These are phyloP conservation scores for Gremmenia infestans DNA, from an alignment of 2,329 filamentous ascomycete genomes.

Conservation along the genomic window DNA sequence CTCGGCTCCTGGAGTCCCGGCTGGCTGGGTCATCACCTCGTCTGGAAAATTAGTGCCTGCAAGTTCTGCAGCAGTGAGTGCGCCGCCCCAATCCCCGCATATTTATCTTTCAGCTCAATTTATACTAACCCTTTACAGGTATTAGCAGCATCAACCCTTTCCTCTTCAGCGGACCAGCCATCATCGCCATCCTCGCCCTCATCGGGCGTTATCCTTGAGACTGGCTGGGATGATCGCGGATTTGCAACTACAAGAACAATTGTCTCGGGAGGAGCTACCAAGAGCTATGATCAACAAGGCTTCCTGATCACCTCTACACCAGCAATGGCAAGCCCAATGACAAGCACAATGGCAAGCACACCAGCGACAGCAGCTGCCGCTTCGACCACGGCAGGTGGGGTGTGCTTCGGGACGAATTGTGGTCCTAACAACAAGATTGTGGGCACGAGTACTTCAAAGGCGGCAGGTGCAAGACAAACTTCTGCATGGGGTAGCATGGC, in stretches of 20 bases:
- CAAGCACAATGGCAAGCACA: not conserved
- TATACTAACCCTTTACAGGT: constrained; percentile 30
- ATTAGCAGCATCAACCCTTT: constrained; percentile 46
- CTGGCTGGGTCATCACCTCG: constrained; percentile 74
- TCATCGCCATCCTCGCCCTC: constrained; percentile 39
- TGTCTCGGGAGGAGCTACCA: constrained; percentile 31
- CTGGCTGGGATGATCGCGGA: constrained; percentile 43
- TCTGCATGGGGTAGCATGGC: constrained; percentile 11
- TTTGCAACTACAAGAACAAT: constrained; percentile 44
- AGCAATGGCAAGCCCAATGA: not conserved
- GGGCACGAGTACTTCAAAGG: constrained; percentile 18
- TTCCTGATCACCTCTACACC: constrained; percentile 35
- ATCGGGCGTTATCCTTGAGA: constrained; percentile 31
- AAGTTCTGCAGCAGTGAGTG: constrained; percentile 62
- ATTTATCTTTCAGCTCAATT: constrained; percentile 7
- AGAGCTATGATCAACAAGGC: constrained; percentile 41
- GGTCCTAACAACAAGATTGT: constrained; percentile 18
- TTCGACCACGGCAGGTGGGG: constrained; percentile 1
- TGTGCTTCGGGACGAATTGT: constrained; percentile 14
- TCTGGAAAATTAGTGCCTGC: constrained; percentile 75
- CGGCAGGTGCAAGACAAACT: constrained; percentile 11
- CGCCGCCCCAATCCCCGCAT: constrained; percentile 34
- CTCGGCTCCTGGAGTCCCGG: constrained; percentile 55
- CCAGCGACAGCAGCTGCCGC: constrained; percentile 4
- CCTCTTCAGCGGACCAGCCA: constrained; percentile 44